These are phyloP conservation scores for Neocatenulostroma microsporum DNA, from an alignment of 2,329 filamentous ascomycete genomes.

Conservation along the genomic window DNA sequence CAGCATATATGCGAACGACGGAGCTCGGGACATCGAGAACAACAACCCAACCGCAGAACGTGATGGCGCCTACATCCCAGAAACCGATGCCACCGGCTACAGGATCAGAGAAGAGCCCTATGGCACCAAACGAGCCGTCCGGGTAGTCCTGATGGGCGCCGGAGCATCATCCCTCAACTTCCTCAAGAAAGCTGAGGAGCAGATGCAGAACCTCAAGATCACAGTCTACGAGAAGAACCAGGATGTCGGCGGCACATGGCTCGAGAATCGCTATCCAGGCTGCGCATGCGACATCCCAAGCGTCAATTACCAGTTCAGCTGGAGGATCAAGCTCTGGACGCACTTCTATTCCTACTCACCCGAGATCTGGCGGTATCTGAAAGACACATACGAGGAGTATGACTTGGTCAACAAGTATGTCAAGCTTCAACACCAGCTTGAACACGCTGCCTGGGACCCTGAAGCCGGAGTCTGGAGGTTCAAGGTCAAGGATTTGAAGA, in stretches of 20 bases:
- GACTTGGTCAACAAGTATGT: conserved; percentile 40
- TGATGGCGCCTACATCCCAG: conserved; percentile 28
- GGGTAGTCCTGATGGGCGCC: conserved; percentile 38
- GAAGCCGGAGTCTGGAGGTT: conserved; percentile 34
- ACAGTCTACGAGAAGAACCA: conserved; percentile 32
- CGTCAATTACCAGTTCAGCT: conserved; percentile 45
- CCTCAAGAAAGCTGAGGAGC: conserved; percentile 37
- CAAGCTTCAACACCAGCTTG: conserved; percentile 40
- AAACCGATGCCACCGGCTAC: conserved; percentile 36
- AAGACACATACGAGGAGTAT: conserved; percentile 37
- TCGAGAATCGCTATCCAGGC: conserved; percentile 33
- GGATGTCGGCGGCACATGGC: conserved; percentile 31
- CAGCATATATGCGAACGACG: conserved; percentile 15
- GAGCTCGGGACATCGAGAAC: conserved; percentile 18
- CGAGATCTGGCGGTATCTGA: conserved; percentile 45
- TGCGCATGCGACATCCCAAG: conserved; percentile 41
- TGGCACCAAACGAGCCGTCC: conserved; percentile 34
- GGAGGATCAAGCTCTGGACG: conserved; percentile 44
- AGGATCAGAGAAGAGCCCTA: conserved; percentile 38
- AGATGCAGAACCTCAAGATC: conserved; percentile 35
- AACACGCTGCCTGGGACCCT: conserved; percentile 40
- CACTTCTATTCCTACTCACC: conserved; percentile 42
- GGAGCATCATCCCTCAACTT: conserved; percentile 38
- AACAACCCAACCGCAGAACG: conserved; percentile 22
- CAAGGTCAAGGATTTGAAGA: conserved; percentile 29